Evolutionary conservation across 1,284 basidiomycete genomes (phyloP).

Genomic region (Pterula multifida): DNA sequence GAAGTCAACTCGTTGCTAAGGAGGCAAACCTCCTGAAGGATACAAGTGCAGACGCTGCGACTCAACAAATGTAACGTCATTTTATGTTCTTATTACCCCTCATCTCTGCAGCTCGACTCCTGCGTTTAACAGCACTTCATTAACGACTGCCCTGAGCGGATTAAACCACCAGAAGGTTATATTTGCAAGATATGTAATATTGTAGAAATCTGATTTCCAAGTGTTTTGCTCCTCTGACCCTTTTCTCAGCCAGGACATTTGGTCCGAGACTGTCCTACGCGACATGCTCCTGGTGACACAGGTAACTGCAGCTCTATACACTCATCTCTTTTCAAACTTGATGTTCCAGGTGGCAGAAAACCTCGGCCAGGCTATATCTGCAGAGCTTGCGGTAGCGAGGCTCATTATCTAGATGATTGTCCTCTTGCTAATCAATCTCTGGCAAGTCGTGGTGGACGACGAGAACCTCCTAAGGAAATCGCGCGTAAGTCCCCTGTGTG

Average conservation of each 20-base stretch:
- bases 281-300: slow-evolving; percentile 62
- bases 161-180: slow-evolving; percentile 72
- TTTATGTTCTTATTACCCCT: slow-evolving; percentile 8
- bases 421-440: slow-evolving; percentile 43
- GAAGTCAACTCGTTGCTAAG: slow-evolving; percentile 17
- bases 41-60: slow-evolving; percentile 73
- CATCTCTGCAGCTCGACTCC: slow-evolving; percentile 5
- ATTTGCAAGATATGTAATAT: slow-evolving; percentile 76
- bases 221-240: slow-evolving; percentile 1
- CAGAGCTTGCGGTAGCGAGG: slow-evolving; percentile 75
- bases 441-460: slow-evolving; percentile 24
- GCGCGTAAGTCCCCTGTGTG: slow-evolving; percentile 40
- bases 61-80: slow-evolving; percentile 46
- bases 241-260: slow-evolving; percentile 59
- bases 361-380: slow-evolving; percentile 79
- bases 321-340: neutral
- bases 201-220: slow-evolving; percentile 19
- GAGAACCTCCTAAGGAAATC: slow-evolving; percentile 67
- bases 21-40: slow-evolving; percentile 49
- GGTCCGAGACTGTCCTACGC: slow-evolving; percentile 77
- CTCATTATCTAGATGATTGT: slow-evolving; percentile 81
- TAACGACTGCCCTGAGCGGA: slow-evolving; percentile 58
- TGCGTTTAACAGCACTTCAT: slow-evolving; percentile 52
- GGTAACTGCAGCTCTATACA: slow-evolving; percentile 19
- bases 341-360: slow-evolving; percentile 36